These are phyloP conservation scores for Amanita inopinata DNA, from an alignment of 768 basidiomycete species.

Conservation along the genomic window DNA sequence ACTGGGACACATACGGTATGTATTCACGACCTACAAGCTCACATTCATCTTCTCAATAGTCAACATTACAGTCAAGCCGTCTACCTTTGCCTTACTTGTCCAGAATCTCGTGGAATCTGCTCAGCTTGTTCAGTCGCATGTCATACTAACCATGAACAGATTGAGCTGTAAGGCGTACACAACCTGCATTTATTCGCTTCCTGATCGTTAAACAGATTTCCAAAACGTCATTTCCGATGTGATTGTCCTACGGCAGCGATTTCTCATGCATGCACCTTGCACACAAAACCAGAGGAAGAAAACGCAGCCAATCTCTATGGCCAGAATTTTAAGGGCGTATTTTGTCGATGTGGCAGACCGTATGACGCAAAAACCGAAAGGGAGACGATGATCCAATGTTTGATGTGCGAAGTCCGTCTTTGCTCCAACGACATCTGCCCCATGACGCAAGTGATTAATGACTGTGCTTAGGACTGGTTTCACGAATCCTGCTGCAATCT, in stretches of 20 bases:
- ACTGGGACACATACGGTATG: conserved; percentile 44
- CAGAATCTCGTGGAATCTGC: conserved; percentile 59
- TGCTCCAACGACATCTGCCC: conserved; percentile 6
- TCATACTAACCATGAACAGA: conserved; percentile 78
- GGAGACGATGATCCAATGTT: conserved; percentile 86
- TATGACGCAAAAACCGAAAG: conserved; percentile 67
- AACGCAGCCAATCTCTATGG: conserved; percentile 59
- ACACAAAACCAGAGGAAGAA: conserved; percentile 38
- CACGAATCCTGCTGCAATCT: conserved; percentile 85
- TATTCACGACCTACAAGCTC: conserved; percentile 10
- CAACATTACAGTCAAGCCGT: conserved; percentile 52
- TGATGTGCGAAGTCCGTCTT: conserved; percentile 67
- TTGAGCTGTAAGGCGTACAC: conserved; percentile 57
- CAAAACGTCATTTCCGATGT: conserved; percentile 74
- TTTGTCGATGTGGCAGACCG: conserved; percentile 65
- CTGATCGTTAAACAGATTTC: conserved; percentile 38
- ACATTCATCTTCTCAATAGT: not conserved
- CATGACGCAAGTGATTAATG: conserved; percentile 9
- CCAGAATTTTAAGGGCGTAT: conserved; percentile 61
- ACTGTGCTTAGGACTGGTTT: conserved; percentile 70
- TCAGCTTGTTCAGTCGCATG: conserved; percentile 82
- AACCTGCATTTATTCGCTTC: not conserved
- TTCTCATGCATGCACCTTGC: conserved; percentile 54
- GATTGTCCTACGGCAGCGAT: conserved; percentile 71
- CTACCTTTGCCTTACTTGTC: conserved; percentile 73